These are phyloP conservation scores for Monilinia fructicola DNA, from an alignment of 2,329 filamentous ascomycete species.

Conservation along the genomic window DNA sequence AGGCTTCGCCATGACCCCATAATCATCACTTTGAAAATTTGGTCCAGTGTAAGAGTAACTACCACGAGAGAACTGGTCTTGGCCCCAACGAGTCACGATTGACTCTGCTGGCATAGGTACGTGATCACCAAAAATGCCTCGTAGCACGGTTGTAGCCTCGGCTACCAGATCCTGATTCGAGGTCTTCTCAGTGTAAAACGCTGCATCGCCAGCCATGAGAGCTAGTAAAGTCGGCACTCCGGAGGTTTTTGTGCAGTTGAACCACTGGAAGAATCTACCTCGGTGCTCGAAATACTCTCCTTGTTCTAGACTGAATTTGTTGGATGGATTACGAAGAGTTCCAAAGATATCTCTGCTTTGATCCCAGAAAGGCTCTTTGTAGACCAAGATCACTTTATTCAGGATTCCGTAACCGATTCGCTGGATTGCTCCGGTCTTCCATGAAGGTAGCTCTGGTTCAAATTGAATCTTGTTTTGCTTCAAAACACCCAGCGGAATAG, in stretches of 20 bases:
- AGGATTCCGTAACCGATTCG: slow-evolving; percentile 89
- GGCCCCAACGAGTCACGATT: slow-evolving; percentile 89
- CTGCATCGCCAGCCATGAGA: slow-evolving; percentile 93
- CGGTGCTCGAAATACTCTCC: slow-evolving; percentile 75
- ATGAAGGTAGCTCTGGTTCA: slow-evolving; percentile 81
- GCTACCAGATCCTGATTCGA: slow-evolving; percentile 72
- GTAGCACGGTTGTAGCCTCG: slow-evolving; percentile 78
- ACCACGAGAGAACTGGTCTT: slow-evolving; percentile 85
- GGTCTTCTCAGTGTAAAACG: slow-evolving; percentile 78
- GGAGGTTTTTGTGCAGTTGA: slow-evolving; percentile 88
- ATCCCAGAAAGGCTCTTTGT: slow-evolving; percentile 90
- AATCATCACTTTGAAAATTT: slow-evolving; percentile 79
- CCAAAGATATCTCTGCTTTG: slow-evolving; percentile 89
- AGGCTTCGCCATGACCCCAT: slow-evolving; percentile 82
- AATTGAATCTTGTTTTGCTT: slow-evolving; percentile 84
- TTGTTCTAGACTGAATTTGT: slow-evolving; percentile 70
- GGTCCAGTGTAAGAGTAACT: slow-evolving; percentile 94
- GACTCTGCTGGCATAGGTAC: slow-evolving; percentile 81
- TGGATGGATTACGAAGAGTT: slow-evolving; percentile 72
- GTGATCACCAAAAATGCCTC: slow-evolving; percentile 67
- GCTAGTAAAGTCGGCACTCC: slow-evolving; percentile 86
- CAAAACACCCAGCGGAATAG: slow-evolving; percentile 84
- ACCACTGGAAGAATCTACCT: slow-evolving; percentile 97
- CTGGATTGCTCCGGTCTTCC: slow-evolving; percentile 78
- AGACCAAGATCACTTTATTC: slow-evolving; percentile 94